These are phyloP conservation scores for Neonectria punicea DNA, from an alignment of 2,329 filamentous ascomycete genomes.

Conservation along the genomic window DNA sequence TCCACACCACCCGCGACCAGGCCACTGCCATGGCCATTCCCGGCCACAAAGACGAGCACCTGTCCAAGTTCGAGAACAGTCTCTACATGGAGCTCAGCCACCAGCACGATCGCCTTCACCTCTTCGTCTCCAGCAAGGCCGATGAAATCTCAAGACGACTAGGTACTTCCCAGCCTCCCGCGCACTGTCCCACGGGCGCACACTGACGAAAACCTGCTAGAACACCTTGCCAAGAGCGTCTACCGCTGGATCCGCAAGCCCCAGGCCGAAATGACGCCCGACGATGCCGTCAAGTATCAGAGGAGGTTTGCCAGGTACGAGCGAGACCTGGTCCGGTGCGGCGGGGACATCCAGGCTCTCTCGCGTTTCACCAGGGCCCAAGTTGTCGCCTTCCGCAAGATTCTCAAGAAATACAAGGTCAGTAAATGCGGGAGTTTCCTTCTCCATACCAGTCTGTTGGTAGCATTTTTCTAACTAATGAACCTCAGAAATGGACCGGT, in stretches of 20 bases:
- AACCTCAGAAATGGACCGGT: constrained; percentile 78
- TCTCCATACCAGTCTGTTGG: background rate
- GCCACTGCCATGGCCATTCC: constrained; percentile 79
- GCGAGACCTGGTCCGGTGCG: constrained; percentile 65
- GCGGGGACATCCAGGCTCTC: constrained; percentile 76
- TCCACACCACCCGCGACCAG: constrained; percentile 77
- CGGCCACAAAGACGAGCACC: constrained; percentile 69
- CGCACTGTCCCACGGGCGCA: constrained; percentile 26
- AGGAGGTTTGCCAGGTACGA: constrained; percentile 65
- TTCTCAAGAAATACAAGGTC: constrained; percentile 83
- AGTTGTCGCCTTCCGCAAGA: constrained; percentile 80
- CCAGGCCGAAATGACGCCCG: constrained; percentile 40
- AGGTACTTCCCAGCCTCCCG: constrained; percentile 56
- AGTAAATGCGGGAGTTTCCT: background rate
- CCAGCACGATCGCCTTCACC: constrained; percentile 80
- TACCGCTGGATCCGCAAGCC: constrained; percentile 58
- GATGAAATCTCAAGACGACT: constrained; percentile 79
- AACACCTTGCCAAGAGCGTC: constrained; percentile 60
- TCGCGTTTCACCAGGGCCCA: constrained; percentile 80
- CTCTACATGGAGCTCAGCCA: constrained; percentile 76
- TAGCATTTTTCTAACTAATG: constrained; percentile 9
- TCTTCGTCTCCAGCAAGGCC: constrained; percentile 83
- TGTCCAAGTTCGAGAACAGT: constrained; percentile 74
- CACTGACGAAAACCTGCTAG: constrained; percentile 48
- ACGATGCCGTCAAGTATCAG: constrained; percentile 58